Conservation (phyloP, 2,329 filamentous ascomycete species). For the Lachnellula arida region DNA sequence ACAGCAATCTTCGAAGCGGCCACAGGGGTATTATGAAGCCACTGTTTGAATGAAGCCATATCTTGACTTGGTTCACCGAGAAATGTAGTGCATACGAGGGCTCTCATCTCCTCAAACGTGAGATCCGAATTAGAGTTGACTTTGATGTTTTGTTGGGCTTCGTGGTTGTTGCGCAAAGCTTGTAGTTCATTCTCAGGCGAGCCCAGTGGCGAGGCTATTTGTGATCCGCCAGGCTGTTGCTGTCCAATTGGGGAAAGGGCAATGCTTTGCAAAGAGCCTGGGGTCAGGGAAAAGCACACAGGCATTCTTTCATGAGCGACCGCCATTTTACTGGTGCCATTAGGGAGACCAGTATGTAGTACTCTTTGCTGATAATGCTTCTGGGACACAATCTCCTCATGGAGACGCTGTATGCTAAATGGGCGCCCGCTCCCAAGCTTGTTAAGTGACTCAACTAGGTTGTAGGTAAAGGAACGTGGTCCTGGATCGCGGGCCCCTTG, state of each 20-base stretch:
- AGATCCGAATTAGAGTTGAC: slow-evolving; percentile 40
- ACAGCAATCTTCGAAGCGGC: slow-evolving; percentile 56
- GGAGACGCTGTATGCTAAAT: slow-evolving; percentile 52
- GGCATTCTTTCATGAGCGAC: slow-evolving; percentile 38
- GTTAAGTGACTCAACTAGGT: slow-evolving; percentile 49
- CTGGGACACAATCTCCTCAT: slow-evolving; percentile 46
- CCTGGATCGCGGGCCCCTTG: slow-evolving; percentile 40
- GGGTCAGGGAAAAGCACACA: slow-evolving; percentile 51
- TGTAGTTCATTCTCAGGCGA: slow-evolving; percentile 26
- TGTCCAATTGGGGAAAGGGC: slow-evolving; percentile 40
- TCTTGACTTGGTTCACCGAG: slow-evolving; percentile 61
- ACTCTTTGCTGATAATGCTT: slow-evolving; percentile 36
- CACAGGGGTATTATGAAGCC: slow-evolving; percentile 56
- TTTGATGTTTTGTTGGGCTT: slow-evolving; percentile 23
- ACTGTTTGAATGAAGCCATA: slow-evolving; percentile 62
- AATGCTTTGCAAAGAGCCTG: slow-evolving; percentile 48
- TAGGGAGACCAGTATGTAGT: slow-evolving; percentile 41
- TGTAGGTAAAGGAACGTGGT: slow-evolving; percentile 55
- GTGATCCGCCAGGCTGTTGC: slow-evolving; percentile 30
- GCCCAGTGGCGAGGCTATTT: slow-evolving; percentile 24
- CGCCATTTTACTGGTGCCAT: slow-evolving; percentile 38
- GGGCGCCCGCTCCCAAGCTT: slow-evolving; percentile 49
- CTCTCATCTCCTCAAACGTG: slow-evolving; percentile 56
- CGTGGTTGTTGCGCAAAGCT: slow-evolving; percentile 15
- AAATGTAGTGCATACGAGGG: slow-evolving; percentile 64